phyloP scores from a whole-genome alignment of 805 yeast genomes.

The Starmerella bombi region DNA sequence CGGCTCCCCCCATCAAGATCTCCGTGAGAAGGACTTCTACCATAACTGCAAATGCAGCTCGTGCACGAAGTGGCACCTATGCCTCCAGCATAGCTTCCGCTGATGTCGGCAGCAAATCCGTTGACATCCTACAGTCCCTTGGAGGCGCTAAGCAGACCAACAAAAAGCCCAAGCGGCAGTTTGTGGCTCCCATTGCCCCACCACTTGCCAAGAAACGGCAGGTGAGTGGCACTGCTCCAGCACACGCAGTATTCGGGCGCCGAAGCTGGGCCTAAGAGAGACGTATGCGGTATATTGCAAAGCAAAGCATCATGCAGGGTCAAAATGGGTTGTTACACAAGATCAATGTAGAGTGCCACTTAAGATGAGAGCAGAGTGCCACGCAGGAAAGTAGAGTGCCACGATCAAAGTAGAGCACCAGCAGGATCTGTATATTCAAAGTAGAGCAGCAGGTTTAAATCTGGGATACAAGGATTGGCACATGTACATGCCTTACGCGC shows the following conservation, averaged over 20 bases:
- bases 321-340: too few species aligned
- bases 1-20: not conserved
- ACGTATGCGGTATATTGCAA: too few species aligned
- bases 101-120: constrained; percentile 6
- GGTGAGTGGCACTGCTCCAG: not conserved
- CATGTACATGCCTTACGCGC: too few species aligned
- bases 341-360: too few species aligned
- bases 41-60: not conserved
- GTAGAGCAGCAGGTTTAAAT: too few species aligned
- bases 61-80: constrained; percentile 3
- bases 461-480: too few species aligned
- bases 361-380: too few species aligned
- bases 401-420: too few species aligned
- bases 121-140: constrained; percentile 13
- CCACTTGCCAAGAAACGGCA: constrained; percentile 7
- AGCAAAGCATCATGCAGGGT: too few species aligned
- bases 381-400: too few species aligned
- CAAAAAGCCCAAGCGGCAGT: constrained; percentile 1
- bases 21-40: not conserved
- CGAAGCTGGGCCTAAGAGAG: constrained; percentile 10
- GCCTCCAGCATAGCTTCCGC: constrained; percentile 15
- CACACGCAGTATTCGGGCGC: not conserved
- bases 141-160: constrained; percentile 3
- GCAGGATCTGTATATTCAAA: too few species aligned
- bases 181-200: constrained; percentile 7